Base-by-base conservation (phyloP, 148 eudicot species). In the Rhododendron simsii region DNA sequence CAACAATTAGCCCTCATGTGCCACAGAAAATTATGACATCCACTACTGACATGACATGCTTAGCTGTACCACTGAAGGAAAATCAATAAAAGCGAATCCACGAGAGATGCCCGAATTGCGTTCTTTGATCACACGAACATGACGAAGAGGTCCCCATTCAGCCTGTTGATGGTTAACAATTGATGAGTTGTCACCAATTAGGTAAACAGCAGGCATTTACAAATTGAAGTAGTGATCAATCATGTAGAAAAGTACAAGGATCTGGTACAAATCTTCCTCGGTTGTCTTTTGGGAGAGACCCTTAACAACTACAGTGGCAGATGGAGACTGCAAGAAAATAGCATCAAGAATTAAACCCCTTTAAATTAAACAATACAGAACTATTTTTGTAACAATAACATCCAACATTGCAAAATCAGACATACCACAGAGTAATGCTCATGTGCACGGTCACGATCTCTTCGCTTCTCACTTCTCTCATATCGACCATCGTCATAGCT, bases 111-210 rank as follows among this genome's bases (percentile, higher is more conserved):
- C 98, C 88, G 98, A 96, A 88, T 86, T 94, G 55, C 98, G 91
- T 93, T 96, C 99, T 90, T 93, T 96, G 84, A 96, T 94, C 55
- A 96, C 95, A 80, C 98, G 96, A 74, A 95, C 98, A 90, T 96
- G 93, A 57, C 96, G 98, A 85, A 96, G 93, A 61, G 99, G 99
- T 37, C 98, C 99, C 99, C 99, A 96, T 86, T 96, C 99, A 90
- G 98, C 99, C 99, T 96, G 91, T 86, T 84, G 78, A 86, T 82
- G 80, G 33, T 50, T 55, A 84, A 26, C 15, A 48, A 55, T 80
- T 53, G 76, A 63, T 73, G 82, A 81, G 37, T 73, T 28, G 39
- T 79, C 53, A 83, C 35, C 18, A 15, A 76, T 33, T 37, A 30
- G 23, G 10, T 75, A 44, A 48, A 65, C 35, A 69, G 33, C n/a